These are phyloP conservation scores for Trichosporon coremiiforme DNA, from an alignment of 1,284 basidiomycete genomes.

Conservation along the genomic window DNA sequence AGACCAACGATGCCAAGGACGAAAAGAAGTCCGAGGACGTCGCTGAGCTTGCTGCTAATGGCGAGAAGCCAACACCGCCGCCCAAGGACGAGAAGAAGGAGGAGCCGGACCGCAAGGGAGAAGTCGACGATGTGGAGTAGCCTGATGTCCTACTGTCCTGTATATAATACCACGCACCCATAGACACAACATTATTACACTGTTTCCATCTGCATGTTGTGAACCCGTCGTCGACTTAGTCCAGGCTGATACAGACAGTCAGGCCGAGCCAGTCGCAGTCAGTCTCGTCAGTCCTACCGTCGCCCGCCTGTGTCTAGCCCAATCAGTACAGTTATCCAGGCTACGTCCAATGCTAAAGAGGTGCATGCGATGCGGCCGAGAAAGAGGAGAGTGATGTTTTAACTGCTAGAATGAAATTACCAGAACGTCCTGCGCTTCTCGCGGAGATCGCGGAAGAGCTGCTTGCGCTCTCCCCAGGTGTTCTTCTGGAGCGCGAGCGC, in stretches of 20 bases:
- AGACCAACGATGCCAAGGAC: slow-evolving; percentile 17
- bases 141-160: neutral
- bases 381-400: neutral
- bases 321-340: too few species aligned
- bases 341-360: slow-evolving; percentile 1
- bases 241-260: too few species aligned
- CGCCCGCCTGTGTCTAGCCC: too few species aligned
- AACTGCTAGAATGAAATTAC: slow-evolving; percentile 33
- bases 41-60: slow-evolving; percentile 8
- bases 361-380: slow-evolving; percentile 17
- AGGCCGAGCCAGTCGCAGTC: too few species aligned
- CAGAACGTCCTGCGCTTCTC: slow-evolving; percentile 50
- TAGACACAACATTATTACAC: slow-evolving; percentile 2
- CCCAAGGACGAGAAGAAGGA: slow-evolving; percentile 21
- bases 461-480: slow-evolving; percentile 48
- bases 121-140: slow-evolving; percentile 22
- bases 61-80: slow-evolving; percentile 26
- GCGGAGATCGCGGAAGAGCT: slow-evolving; percentile 42
- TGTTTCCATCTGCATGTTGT: too few species aligned
- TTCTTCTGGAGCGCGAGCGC: slow-evolving; percentile 36
- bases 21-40: slow-evolving; percentile 29
- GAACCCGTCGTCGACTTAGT: too few species aligned
- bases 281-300: too few species aligned
- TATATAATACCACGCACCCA: neutral
- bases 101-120: slow-evolving; percentile 31